Evolutionary conservation across 352 stramenopile genomes (phyloP), one percentile per base, ranked within the genome.

Genomic region (Pythium aquatile): DNA sequence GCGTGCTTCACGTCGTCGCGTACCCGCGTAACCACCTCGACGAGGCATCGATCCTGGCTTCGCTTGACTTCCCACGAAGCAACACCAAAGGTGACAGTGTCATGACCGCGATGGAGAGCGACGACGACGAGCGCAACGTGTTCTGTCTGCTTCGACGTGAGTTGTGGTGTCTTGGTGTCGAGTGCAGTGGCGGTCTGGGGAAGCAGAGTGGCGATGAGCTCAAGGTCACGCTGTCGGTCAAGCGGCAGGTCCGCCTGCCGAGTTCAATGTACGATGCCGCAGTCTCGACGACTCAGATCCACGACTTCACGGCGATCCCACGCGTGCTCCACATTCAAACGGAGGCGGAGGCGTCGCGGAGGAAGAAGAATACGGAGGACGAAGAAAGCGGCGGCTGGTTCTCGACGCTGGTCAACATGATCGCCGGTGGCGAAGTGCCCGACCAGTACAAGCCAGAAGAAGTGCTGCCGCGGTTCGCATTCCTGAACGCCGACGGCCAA

Each of bases 1-100:
- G 71, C 29, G 65, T 62, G 1, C 58, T 93, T 17, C 80, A 93
- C 56, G 60, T 95, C 7, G 74, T 84, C 46, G 81, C 77, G 26
- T 95, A 89, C 35, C 83, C 84, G 16, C 75, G 87, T 11, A 87
- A 95, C 68, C 83, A 91, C 61, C 65, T 95, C 52, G 84, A 92
- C 46, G 78, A 85, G 13, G 73, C 87, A 29, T 87, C 81, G 9
- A 65, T 87, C 9, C 63, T 90, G 29, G 72, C 79, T 5, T 58
- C 73, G 40, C 60, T 93, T 2, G 59, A 77, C 42, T 88, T 85
- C 28, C 61, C 72, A 1, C 74, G 68, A 30, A 69, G 72, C 54
- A 65, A 40, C 37, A 6, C 35, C 10, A 61, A 32, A 17, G 10
- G 10, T 8, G 55, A 17, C 24, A 30, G 29, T 2, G 78, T 72